Conservation (phyloP, 805 yeast genomes). For the Myxozyma neotropica region DNA sequence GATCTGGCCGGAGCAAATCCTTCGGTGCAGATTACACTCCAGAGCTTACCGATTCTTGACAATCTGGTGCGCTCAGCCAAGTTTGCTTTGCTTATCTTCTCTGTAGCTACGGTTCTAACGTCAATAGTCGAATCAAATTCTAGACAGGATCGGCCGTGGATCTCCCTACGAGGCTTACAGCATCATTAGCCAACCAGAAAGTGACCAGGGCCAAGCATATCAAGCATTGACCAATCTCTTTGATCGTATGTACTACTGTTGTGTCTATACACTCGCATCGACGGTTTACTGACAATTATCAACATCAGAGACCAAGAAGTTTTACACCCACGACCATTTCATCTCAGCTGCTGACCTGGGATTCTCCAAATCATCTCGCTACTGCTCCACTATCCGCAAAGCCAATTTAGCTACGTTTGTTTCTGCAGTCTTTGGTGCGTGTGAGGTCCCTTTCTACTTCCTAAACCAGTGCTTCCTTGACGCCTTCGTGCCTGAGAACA, state of each 20-base stretch:
- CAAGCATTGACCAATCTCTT: slow-evolving; percentile 72
- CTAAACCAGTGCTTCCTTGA: slow-evolving; percentile 82
- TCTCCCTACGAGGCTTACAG: slow-evolving; percentile 77
- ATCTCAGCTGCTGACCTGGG: slow-evolving; percentile 63
- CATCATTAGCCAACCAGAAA: slow-evolving; percentile 65
- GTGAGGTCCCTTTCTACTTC: slow-evolving; percentile 84
- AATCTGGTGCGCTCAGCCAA: slow-evolving; percentile 48
- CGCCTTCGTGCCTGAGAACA: slow-evolving; percentile 74
- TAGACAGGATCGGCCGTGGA: slow-evolving; percentile 66
- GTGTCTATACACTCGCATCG: not conserved
- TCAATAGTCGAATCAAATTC: slow-evolving; percentile 63
- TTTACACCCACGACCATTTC: slow-evolving; percentile 73
- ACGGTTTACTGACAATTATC: not conserved
- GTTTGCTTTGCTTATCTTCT: not conserved
- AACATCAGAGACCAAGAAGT: slow-evolving; percentile 56
- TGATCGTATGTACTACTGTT: slow-evolving; percentile 48
- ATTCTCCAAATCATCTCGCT: slow-evolving; percentile 37
- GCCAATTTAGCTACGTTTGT: slow-evolving; percentile 86
- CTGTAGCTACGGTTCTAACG: not conserved
- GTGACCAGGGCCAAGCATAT: slow-evolving; percentile 62
- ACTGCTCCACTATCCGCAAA: slow-evolving; percentile 68
- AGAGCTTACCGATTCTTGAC: slow-evolving; percentile 67
- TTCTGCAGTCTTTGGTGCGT: slow-evolving; percentile 80
- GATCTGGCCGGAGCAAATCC: slow-evolving; percentile 20
- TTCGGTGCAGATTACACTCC: slow-evolving; percentile 20